phyloP scores from a whole-genome alignment of 257 asterid species.

The Solanum chiquidenum region DNA sequence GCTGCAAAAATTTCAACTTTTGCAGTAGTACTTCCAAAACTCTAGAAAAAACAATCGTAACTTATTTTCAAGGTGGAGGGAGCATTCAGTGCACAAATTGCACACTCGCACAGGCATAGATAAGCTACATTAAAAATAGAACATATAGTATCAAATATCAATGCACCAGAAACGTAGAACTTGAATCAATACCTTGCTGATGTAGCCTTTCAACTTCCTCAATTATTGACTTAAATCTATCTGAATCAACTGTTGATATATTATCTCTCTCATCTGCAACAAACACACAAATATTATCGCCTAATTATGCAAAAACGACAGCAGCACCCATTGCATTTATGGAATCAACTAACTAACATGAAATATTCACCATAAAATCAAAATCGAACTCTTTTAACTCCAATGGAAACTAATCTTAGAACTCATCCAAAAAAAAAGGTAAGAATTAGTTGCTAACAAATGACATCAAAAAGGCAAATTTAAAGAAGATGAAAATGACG shows the following conservation, averaged over 20 bases:
- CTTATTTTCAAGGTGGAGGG: neutral
- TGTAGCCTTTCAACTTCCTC: conserved; percentile 79
- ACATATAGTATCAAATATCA: neutral
- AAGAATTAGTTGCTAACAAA: neutral
- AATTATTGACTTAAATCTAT: conserved; percentile 52
- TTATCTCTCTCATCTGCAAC: conserved; percentile 80
- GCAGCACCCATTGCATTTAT: neutral
- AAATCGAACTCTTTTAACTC: neutral
- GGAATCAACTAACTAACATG: neutral
- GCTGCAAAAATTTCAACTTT: neutral
- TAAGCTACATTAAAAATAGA: neutral
- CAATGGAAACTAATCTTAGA: neutral
- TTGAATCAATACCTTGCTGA: conserved; percentile 48
- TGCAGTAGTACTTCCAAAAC: neutral
- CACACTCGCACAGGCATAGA: neutral
- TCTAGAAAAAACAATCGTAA: neutral
- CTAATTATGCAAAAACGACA: neutral
- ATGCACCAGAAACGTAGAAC: neutral
- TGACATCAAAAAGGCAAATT: neutral
- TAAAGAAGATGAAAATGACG: neutral
- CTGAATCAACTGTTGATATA: conserved; percentile 51
- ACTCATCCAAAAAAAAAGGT: neutral
- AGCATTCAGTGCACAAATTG: neutral
- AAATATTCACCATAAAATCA: neutral
- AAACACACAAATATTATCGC: neutral